Evolutionary conservation across 2,329 filamentous ascomycete genomes (phyloP).

Genomic region (Penicillium sp.): DNA sequence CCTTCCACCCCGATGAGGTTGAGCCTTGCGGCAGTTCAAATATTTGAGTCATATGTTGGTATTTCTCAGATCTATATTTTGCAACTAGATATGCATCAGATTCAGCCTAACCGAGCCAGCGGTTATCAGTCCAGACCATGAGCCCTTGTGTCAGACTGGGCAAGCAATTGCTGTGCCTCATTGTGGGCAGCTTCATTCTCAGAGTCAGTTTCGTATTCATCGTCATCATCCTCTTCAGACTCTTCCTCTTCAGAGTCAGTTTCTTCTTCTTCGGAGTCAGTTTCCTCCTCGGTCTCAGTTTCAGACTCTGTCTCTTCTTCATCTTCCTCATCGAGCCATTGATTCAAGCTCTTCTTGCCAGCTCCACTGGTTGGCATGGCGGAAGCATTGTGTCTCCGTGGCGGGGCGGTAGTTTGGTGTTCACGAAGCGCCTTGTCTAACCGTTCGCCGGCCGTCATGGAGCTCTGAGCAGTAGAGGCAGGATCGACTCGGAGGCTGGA

Average conservation of each 20-base stretch:
- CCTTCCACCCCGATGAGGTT: too few species aligned
- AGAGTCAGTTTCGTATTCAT: conserved; percentile 44
- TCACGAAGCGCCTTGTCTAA: conserved; percentile 46
- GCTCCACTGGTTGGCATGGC: conserved; percentile 28
- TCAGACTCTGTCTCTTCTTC: conserved; percentile 55
- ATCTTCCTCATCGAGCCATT: conserved; percentile 80
- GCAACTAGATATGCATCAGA: not conserved
- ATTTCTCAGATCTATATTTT: too few species aligned
- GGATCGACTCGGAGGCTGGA: conserved; percentile 65
- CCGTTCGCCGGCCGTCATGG: conserved; percentile 42
- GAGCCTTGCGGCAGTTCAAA: too few species aligned
- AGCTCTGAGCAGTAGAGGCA: conserved; percentile 29
- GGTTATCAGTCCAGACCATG: conserved; percentile 5
- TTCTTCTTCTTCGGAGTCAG: conserved; percentile 46
- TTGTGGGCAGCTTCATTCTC: conserved; percentile 22
- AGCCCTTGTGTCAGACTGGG: not conserved
- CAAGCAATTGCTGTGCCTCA: conserved; percentile 21
- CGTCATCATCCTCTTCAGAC: conserved; percentile 45
- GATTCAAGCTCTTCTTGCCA: conserved; percentile 79
- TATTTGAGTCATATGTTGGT: too few species aligned
- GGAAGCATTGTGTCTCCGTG: conserved; percentile 16
- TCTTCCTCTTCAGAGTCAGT: conserved; percentile 45
- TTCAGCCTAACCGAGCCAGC: not conserved
- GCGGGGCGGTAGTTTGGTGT: conserved; percentile 31
- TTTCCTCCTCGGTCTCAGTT: conserved; percentile 44